Conservation (phyloP, 805 yeast species). For the Teunomyces aglyptinius region DNA sequence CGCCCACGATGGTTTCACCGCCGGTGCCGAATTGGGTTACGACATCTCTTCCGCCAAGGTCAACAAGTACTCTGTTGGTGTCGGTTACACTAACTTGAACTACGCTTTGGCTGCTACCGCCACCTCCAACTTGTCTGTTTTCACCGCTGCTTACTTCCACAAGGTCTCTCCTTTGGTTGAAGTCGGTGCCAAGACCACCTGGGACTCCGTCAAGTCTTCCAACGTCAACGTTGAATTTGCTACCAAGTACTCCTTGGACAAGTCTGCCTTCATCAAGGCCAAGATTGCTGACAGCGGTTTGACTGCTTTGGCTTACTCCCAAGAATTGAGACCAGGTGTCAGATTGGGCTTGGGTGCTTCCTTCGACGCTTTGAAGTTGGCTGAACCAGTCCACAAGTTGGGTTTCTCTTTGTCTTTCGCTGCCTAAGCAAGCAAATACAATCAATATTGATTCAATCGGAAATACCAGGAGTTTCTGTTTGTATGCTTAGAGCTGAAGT, state of each 20-base stretch:
- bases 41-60: conserved; percentile 91
- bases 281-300: conserved; percentile 95
- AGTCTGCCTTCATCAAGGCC: conserved; percentile 88
- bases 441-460: neutral
- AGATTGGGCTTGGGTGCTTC: conserved; percentile 96
- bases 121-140: conserved; percentile 80
- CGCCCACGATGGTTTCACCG: conserved; percentile 94
- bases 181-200: conserved; percentile 97
- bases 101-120: conserved; percentile 86
- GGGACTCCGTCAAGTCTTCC: conserved; percentile 81
- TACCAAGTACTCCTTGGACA: conserved; percentile 88
- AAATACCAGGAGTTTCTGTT: neutral
- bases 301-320: conserved; percentile 91
- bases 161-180: conserved; percentile 86
- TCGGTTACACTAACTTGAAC: conserved; percentile 87
- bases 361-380: conserved; percentile 90
- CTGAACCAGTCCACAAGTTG: conserved; percentile 96
- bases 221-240: conserved; percentile 94
- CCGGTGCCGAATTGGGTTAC: conserved; percentile 96
- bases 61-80: conserved; percentile 89
- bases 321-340: conserved; percentile 93
- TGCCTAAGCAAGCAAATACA: conserved; percentile 49
- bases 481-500: neutral
- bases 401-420: conserved; percentile 93
- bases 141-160: conserved; percentile 97